Conservation (phyloP, 495 filamentous ascomycete species). For the Chaetomium cochliodes region DNA sequence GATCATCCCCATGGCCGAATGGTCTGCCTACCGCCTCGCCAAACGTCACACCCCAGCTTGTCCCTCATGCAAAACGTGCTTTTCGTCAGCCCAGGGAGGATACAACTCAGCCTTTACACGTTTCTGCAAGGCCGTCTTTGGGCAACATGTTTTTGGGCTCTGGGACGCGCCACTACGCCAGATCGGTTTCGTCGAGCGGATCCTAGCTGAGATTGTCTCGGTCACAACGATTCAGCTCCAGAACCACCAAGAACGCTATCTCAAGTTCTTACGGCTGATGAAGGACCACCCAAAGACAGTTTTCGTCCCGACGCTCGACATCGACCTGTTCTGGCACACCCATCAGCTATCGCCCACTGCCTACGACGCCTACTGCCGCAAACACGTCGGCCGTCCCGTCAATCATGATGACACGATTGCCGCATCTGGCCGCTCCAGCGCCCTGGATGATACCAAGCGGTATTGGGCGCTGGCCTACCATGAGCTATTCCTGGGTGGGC, state of each 20-base stretch:
- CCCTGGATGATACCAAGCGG: background rate
- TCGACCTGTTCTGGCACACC: constrained; percentile 70
- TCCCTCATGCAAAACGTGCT: background rate
- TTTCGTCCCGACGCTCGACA: constrained; percentile 70
- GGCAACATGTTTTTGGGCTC: background rate
- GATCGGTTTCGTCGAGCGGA: background rate
- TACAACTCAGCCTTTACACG: background rate
- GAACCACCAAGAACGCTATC: constrained; percentile 25
- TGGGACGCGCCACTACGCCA: constrained; percentile 9
- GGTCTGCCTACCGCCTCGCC: background rate
- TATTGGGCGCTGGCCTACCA: background rate
- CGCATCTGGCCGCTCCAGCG: background rate
- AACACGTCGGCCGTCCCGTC: constrained; percentile 3
- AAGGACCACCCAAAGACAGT: constrained; percentile 45
- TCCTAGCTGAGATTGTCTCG: background rate
- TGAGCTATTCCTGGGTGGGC: background rate
- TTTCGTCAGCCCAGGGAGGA: background rate
- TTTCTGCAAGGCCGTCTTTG: background rate
- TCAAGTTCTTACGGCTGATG: constrained; percentile 36
- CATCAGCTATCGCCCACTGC: constrained; percentile 53
- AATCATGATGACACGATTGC: constrained; percentile 31
- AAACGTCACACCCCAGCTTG: background rate
- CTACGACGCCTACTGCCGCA: constrained; percentile 56
- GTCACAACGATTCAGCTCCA: background rate
- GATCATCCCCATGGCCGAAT: background rate